Evolutionary conservation across 1,284 basidiomycete species (phyloP), one percentile per base, ranked within the genome.

Genomic region (Ustilago nuda): DNA sequence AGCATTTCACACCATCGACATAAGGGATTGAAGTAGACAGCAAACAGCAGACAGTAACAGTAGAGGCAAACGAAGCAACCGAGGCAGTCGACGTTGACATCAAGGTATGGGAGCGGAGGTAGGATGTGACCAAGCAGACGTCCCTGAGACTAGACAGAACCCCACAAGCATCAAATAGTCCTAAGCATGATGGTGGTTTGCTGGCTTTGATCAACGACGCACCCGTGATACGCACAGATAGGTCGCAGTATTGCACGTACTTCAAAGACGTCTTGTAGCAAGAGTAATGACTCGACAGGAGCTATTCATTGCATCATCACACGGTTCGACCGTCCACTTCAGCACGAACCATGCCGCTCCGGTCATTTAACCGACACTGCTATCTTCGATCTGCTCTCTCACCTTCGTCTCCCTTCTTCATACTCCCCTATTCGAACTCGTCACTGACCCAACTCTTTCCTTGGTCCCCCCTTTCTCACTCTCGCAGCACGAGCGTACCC

Each of bases 401-500:
- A n/a, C 52, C 3, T 17, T 23, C 45, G 12, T 48, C 32, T 48
- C 27, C 15, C 4, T 27, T 36, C 51, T 17, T 30, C 36, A 13
- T 12, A 39, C 3, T 15, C 46, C 12, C 8, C 39, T 15, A 53
- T 37, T 8, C 45, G 15, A 19, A 4, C 33, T 12, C 19, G 9
- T 48, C 46, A 55, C 66, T 73, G 62, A 64, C 63, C 37, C 37
- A 39, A 53, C 19, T 19, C 8, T 46, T n/a, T 13, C 7, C 30
- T 11, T 23, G 15, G 30, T 53, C 48, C 27, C 12, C 19, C 43
- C 27, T 46, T 35, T 19, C 51, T 7, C 33, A 23, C 41, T 15
- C 15, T 11, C 50, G 36, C 68, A 83, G 84, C 76, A 81, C 79
- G 84, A 85, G 83, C 70, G 68, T 62, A 79, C 73, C 56, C 78